Conservation (phyloP, 139 green algal species). For the Ulvella scutata region DNA sequence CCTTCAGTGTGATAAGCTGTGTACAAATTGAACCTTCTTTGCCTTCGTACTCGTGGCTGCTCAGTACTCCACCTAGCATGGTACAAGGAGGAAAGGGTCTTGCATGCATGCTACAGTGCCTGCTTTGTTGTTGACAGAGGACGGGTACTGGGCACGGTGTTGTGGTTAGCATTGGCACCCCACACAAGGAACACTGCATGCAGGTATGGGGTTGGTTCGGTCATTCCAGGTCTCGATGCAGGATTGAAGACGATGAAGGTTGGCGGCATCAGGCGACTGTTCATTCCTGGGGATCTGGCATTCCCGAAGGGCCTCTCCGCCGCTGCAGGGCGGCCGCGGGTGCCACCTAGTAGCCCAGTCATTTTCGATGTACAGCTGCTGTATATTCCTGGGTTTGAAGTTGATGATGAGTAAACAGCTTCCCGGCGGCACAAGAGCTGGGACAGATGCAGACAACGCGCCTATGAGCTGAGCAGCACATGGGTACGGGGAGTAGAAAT, state of each 20-base stretch:
- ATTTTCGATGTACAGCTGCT: conserved; percentile 90
- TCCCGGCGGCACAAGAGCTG: not conserved
- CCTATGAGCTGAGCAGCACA: too few relatives aligned
- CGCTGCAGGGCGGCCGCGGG: conserved; percentile 42
- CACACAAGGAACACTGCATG: not conserved
- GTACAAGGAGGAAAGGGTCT: not conserved
- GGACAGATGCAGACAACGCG: too few relatives aligned
- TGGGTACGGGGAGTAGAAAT: too few relatives aligned
- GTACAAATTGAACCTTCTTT: not conserved
- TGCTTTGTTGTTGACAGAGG: not conserved
- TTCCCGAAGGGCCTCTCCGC: conserved; percentile 81
- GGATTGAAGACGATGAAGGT: conserved; percentile 72
- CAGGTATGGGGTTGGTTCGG: conserved; percentile 22
- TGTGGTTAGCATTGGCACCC: not conserved
- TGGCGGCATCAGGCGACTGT: conserved; percentile 72
- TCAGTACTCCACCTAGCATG: not conserved
- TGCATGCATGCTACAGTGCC: not conserved
- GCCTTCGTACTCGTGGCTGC: not conserved
- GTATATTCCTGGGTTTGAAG: conserved; percentile 63
- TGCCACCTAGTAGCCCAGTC: conserved; percentile 55
- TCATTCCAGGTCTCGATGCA: conserved; percentile 71
- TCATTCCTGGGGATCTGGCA: conserved; percentile 79
- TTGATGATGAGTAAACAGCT: conserved; percentile 11
- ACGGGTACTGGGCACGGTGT: too few relatives aligned
- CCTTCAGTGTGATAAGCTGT: too few relatives aligned